A percentile compares a stretch with the other conserved stretches of the same genome.
Conservation (phyloP, 2,329 filamentous ascomycete genomes). For the Fusarium hostae region DNA sequence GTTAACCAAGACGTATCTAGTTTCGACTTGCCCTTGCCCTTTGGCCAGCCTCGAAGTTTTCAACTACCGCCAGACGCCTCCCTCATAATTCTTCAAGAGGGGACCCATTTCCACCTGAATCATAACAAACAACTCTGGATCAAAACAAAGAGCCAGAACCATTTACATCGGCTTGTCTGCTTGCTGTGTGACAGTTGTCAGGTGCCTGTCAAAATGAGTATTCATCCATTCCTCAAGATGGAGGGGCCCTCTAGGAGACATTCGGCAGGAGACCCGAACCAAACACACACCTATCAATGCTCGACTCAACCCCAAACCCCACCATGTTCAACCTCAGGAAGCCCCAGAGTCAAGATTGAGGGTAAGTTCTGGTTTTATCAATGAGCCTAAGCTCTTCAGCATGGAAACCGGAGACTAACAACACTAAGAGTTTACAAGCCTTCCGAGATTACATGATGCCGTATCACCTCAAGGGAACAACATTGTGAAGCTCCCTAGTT, state of each 20-base stretch:
- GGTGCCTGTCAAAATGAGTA: slow-evolving; percentile 29
- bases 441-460: slow-evolving; percentile 38
- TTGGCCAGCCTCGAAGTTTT: slow-evolving; percentile 18
- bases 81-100: slow-evolving; percentile 40
- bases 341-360: slow-evolving; percentile 49
- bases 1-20: slow-evolving; percentile 25
- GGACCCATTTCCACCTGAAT: slow-evolving; percentile 35
- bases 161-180: slow-evolving; percentile 20
- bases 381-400: slow-evolving; percentile 8
- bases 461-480: slow-evolving; percentile 31
- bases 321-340: slow-evolving; percentile 48
- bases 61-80: slow-evolving; percentile 20
- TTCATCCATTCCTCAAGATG: slow-evolving; percentile 38
- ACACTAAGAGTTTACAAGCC: slow-evolving; percentile 41
- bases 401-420: slow-evolving; percentile 33
- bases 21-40: slow-evolving; percentile 25
- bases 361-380: slow-evolving; percentile 34
- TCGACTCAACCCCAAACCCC: slow-evolving; percentile 39
- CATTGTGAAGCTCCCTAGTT: slow-evolving; percentile 48
- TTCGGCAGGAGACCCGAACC: neutral
- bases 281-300: slow-evolving; percentile 12
- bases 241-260: slow-evolving; percentile 15
- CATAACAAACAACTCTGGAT: slow-evolving; percentile 47
- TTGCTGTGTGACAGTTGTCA: slow-evolving; percentile 12
- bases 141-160: slow-evolving; percentile 33